Percentiles rank a stretch among this genome's conserved stretches.
Evolutionary conservation across 2,329 filamentous ascomycete species (phyloP).

Genomic region (Xylariomycetidae sp.): DNA sequence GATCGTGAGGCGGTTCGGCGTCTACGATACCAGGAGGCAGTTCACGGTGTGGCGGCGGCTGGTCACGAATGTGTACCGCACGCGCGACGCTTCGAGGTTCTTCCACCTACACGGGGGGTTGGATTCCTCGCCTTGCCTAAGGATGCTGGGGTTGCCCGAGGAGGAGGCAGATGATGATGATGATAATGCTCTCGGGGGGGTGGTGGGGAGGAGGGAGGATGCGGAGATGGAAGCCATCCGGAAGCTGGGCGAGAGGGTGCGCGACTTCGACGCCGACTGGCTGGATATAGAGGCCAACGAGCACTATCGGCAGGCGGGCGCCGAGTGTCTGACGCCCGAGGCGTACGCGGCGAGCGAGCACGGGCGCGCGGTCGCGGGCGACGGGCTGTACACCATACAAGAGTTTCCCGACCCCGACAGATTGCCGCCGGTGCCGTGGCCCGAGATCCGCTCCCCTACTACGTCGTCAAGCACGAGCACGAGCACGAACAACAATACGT

Average conservation of each 20-base stretch:
- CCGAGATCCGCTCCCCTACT: no score
- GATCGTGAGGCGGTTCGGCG: slow-evolving; percentile 15
- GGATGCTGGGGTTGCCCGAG: slow-evolving; percentile 27
- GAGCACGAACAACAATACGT: slow-evolving; percentile 9
- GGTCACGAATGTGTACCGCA: slow-evolving; percentile 30
- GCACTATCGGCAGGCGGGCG: slow-evolving; percentile 27
- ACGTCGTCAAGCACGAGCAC: no score
- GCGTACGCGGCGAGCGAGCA: slow-evolving; percentile 27
- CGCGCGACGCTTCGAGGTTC: slow-evolving; percentile 28
- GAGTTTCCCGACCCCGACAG: slow-evolving; percentile 13
- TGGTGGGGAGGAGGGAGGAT: slow-evolving; percentile 16
- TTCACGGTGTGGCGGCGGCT: slow-evolving; percentile 25
- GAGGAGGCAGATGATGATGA: slow-evolving; percentile 22
- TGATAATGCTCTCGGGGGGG: slow-evolving; percentile 23
- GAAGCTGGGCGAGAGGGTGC: slow-evolving; percentile 18
- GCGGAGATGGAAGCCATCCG: slow-evolving; percentile 27
- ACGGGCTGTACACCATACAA: slow-evolving; percentile 22
- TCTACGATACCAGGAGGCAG: slow-evolving; percentile 20
- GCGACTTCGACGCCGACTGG: slow-evolving; percentile 21
- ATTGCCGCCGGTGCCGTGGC: slow-evolving; percentile 23
- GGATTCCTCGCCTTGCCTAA: slow-evolving; percentile 23
- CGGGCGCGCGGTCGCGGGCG: slow-evolving; percentile 18
- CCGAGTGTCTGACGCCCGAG: slow-evolving; percentile 26
- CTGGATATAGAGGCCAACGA: slow-evolving; percentile 29
- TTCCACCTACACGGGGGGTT: slow-evolving; percentile 32